Evolutionary conservation across 495 filamentous ascomycete genomes (phyloP).

Genomic region (Lindgomyces ingoldianus): DNA sequence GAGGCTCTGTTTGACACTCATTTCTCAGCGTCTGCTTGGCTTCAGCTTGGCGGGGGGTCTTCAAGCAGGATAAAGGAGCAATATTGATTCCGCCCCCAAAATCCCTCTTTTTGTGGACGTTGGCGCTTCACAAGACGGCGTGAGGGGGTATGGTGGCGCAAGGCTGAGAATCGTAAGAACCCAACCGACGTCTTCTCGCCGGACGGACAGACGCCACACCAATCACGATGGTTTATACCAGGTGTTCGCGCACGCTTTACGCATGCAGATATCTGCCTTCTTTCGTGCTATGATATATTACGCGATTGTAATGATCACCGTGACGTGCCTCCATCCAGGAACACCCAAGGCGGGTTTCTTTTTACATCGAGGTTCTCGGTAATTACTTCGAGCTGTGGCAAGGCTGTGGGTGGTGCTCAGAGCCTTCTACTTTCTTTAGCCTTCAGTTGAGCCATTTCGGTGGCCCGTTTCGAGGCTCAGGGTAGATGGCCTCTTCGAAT

Average conservation of each 20-base stretch:
- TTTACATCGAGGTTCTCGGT: not conserved
- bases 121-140: conserved; percentile 1
- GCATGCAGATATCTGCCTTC: too few relatives aligned
- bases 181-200: not conserved
- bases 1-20: not conserved
- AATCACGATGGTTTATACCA: not conserved
- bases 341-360: not conserved
- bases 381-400: too few relatives aligned
- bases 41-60: not conserved
- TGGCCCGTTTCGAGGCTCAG: not conserved
- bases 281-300: too few relatives aligned
- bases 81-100: not conserved
- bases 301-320: not conserved
- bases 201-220: not conserved
- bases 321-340: not conserved
- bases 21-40: not conserved
- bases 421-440: not conserved
- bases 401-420: too few relatives aligned
- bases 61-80: not conserved
- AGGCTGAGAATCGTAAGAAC: conserved; percentile 13
- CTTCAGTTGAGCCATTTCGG: not conserved
- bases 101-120: not conserved
- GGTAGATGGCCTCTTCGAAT: not conserved
- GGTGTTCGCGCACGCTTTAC: not conserved
- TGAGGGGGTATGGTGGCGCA: not conserved